phyloP scores from a whole-genome alignment of 257 asterid species.

The Nyctanthes arbortristis region DNA sequence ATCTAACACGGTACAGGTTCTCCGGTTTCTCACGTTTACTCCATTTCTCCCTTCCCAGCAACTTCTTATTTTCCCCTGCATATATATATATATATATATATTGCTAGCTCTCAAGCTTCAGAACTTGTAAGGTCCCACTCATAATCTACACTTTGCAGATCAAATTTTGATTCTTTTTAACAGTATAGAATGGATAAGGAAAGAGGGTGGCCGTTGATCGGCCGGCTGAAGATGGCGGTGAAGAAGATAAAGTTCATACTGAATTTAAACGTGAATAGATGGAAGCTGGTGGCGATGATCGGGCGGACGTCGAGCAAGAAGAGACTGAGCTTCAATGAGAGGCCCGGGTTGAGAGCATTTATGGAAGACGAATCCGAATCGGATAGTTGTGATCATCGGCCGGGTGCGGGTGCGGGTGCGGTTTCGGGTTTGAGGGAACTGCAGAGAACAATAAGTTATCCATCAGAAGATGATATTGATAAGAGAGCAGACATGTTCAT shows the following conservation, averaged over 20 bases:
- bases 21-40: slow-evolving; percentile 27
- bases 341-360: slow-evolving; percentile 50
- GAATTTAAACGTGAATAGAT: slow-evolving; percentile 48
- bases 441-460: slow-evolving; percentile 66
- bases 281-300: slow-evolving; percentile 58
- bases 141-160: neutral
- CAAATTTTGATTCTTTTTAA: neutral
- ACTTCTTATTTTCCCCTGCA: neutral
- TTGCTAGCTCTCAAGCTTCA: neutral
- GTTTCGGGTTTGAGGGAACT: slow-evolving; percentile 33
- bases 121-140: neutral
- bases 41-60: slow-evolving; percentile 21
- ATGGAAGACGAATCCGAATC: slow-evolving; percentile 29
- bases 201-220: slow-evolving; percentile 44
- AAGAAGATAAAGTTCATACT: slow-evolving; percentile 68
- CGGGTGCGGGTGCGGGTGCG: too few relatives aligned
- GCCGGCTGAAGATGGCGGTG: slow-evolving; percentile 69
- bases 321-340: slow-evolving; percentile 61
- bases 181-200: slow-evolving; percentile 36
- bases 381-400: slow-evolving; percentile 12
- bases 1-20: slow-evolving; percentile 27
- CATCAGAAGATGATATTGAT: slow-evolving; percentile 81
- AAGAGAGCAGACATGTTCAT: slow-evolving; percentile 85
- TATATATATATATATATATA: neutral
- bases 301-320: slow-evolving; percentile 48